Evolutionary conservation across 768 basidiomycete genomes (phyloP), one percentile per base, ranked within the genome.

Genomic region (Clitopilus hobsonii): DNA sequence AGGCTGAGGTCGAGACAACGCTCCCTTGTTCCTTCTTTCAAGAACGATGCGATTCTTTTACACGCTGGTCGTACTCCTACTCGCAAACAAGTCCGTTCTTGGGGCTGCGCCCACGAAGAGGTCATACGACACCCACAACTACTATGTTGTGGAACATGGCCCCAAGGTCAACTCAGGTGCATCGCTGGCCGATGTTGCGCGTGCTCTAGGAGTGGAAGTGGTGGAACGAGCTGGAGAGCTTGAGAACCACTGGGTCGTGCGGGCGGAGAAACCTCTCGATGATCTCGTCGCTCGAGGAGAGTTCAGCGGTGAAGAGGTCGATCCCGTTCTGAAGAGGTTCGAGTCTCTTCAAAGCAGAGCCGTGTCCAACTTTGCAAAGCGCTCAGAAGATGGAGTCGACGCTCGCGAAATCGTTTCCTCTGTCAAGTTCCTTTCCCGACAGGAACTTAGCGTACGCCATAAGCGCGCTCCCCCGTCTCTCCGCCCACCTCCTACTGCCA

Each of bases 221-320:
- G 88, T 98, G 54, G 92, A 95, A 65, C 88, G 83, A 61, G 87
- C 85, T 23, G 94, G 97, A 51, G 88, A 94, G 65, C 80, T 99
- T 5, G 65, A 70, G 25, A 76, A 91, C 54, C 80, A 90, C 70
- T 99, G 91, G 90, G 74, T 99, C 16, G 85, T 97, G 45, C 82
- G 91, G 23, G 71, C 77, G 38, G 63, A 69, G 60, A 81, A 84
- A 66, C 58, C 70, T 23, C 45, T 38, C 6, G 57, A 61, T 11
- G 62, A 61, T 22, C 52, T 73, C 53, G 56, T 62, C 53, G 52
- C 62, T 28, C 68, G 74, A 61, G 68, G 67, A 58, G 71, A 75
- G 60, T 18, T 20, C 22, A 18, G 41, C 41, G 58, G 49, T 52
- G 61, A 32, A 26, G n/a, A n/a, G n/a, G 27, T 57, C 2, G 83